Evolutionary conservation across 2,329 filamentous ascomycete genomes (phyloP), one percentile per base, ranked within the genome.

Genomic region (Fonsecaea pedrosoi): DNA sequence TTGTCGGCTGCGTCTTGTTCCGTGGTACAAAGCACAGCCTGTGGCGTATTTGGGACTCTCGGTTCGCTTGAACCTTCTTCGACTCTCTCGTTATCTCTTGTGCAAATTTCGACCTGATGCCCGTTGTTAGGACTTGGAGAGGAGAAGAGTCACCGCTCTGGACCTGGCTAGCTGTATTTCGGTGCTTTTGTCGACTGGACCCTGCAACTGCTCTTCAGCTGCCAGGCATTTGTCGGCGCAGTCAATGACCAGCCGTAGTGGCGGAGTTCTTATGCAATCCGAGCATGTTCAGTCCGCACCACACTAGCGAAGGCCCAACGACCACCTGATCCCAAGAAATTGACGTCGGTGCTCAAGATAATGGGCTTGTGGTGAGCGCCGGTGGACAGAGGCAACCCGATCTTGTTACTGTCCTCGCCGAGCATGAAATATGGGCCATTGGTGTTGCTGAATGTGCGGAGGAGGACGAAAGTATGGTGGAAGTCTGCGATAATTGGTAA

Each of bases 261-360:
- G 59, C 15, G 63, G 65, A 2, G 65, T 62, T 40, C 60, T 61
- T 64, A 67, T 71, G 3, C 65, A 66, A 30, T 68, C 60, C 6
- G 59, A 63, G 10, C 55, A 42, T 25, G 54, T 65, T 18, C 57
- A 60, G 42, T 55, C n/a, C 18, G 63, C 57, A 25, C 64, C 54
- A 12, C 62, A 60, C 55, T 57, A 67, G 18, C 53, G 35, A 10
- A 71, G 48, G 12, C 38, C 69, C 68, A 70, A 10, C 65, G 65
- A 30, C 56, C 63, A 32, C 48, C 34, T 0, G 68, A 50, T 18
- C 60, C 57, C 12, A 65, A 13, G 55, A 71, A 68, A 37, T 71
- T 63, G 32, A 50, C 57, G n/a, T 56, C 61, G n/a, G 61, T 25
- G 5, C 64, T 60, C 21, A 71, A 48, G 13, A 71, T 42, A 34